A percentile compares a stretch with the other conserved stretches of the same genome.
phyloP scores from a whole-genome alignment of 2,329 filamentous ascomycete species.

The Botrytis cinerea region DNA sequence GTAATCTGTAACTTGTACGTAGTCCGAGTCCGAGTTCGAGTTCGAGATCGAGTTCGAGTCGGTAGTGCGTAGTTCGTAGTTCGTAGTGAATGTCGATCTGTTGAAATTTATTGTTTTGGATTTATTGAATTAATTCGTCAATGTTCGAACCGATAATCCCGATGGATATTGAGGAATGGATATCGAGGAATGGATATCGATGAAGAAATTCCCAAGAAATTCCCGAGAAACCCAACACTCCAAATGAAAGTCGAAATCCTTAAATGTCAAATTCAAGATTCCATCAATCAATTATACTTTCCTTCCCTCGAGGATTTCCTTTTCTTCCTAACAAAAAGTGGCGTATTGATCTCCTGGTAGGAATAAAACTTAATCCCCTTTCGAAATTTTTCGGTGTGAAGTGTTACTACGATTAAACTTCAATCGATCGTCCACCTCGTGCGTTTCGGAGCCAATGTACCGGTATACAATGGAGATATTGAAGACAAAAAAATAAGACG shows the following conservation, averaged over 20 bases:
- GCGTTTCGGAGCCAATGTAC: conserved; percentile 24
- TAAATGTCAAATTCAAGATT: not conserved
- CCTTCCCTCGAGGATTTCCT: not conserved
- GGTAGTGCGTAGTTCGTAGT: not conserved
- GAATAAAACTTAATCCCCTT: not conserved
- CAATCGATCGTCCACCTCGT: conserved; percentile 23
- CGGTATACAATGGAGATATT: conserved; percentile 16
- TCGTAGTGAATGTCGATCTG: not conserved
- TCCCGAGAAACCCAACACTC: not conserved
- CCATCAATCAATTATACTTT: not conserved
- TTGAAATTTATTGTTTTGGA: not conserved
- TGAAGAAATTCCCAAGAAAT: not conserved
- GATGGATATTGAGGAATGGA: not conserved
- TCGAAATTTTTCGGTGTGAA: not conserved
- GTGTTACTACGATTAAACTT: conserved; percentile 19
- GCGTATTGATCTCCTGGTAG: conserved; percentile 21
- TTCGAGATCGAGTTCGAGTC: not conserved
- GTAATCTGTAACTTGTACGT: not conserved
- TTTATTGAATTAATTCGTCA: not conserved
- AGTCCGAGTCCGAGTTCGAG: too few species aligned
- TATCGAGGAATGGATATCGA: not conserved
- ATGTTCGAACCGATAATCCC: not conserved
- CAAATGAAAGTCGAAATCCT: not conserved
- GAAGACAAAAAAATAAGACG: not conserved
- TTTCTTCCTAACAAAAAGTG: not conserved